Conservation (phyloP, 2,329 filamentous ascomycete species). For the Aspergillus tanneri region DNA sequence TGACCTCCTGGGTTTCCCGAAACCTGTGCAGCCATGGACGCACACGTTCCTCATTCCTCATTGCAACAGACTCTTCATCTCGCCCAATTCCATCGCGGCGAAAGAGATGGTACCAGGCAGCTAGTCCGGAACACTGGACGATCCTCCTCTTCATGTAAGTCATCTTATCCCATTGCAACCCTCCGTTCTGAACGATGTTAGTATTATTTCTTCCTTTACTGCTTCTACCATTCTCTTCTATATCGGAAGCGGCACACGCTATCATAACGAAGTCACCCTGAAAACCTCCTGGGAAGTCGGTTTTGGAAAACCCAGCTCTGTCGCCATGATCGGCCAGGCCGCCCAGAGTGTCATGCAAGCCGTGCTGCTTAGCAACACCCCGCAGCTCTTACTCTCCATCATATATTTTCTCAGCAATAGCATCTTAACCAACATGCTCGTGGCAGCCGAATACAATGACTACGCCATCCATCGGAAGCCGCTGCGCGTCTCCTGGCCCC, state of each 20-base stretch:
- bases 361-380: constrained; percentile 29
- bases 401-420: constrained; percentile 38
- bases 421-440: constrained; percentile 47
- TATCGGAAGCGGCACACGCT: neutral
- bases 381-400: constrained; percentile 35
- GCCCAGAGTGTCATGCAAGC: neutral
- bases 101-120: constrained; percentile 9
- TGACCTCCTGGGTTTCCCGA: neutral
- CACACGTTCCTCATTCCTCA: neutral
- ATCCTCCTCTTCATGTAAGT: constrained; percentile 3
- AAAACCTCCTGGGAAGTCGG: neutral
- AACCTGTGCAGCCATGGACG: neutral
- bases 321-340: neutral
- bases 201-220: neutral
- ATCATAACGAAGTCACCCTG: neutral
- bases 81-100: neutral
- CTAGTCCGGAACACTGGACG: constrained; percentile 2
- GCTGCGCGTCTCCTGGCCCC: constrained; percentile 46
- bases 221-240: neutral
- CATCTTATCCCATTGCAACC: too few species aligned
- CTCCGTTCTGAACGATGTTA: neutral
- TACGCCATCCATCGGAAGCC: constrained; percentile 41
- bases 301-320: neutral
- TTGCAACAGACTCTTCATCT: neutral
- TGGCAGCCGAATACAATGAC: constrained; percentile 50